A percentile compares a stretch with the other conserved stretches of the same genome.
phyloP scores from a whole-genome alignment of 2,329 filamentous ascomycete genomes.

The Beauveria sp. region DNA sequence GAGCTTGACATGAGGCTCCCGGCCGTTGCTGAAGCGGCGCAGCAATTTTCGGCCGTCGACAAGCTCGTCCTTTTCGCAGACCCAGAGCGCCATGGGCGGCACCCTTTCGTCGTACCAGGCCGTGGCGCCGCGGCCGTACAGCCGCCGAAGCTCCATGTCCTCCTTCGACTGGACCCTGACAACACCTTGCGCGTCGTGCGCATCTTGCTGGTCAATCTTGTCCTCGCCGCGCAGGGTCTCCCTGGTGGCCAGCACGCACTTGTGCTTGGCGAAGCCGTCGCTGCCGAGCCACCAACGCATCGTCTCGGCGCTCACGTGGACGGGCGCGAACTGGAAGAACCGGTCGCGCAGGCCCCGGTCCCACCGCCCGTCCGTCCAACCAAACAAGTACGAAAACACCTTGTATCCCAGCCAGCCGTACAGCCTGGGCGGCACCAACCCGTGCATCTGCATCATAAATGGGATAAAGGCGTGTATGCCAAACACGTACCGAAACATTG shows the following conservation, averaged over 20 bases:
- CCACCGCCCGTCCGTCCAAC: conserved; percentile 81
- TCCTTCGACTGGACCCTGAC: conserved; percentile 15
- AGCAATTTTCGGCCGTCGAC: conserved; percentile 75
- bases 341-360: conserved; percentile 70
- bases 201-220: conserved; percentile 45
- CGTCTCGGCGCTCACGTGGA: conserved; percentile 80
- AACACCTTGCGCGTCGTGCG: conserved; percentile 8
- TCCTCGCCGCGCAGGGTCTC: conserved; percentile 60
- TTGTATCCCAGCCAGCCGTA: conserved; percentile 82
- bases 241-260: conserved; percentile 76
- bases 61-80: conserved; percentile 73
- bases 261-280: conserved; percentile 71
- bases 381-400: conserved; percentile 83
- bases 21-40: conserved; percentile 62
- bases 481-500: conserved; percentile 72
- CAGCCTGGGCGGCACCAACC: conserved; percentile 52
- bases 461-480: conserved; percentile 92
- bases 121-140: conserved; percentile 39
- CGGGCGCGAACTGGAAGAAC: conserved; percentile 87
- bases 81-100: conserved; percentile 83
- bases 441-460: conserved; percentile 82
- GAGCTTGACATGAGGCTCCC: conserved; percentile 73
- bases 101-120: conserved; percentile 78
- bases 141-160: conserved; percentile 26
- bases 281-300: conserved; percentile 95